Evolutionary conservation across 306 rosid species (phyloP).

Genomic region (Hippophae tibetana): DNA sequence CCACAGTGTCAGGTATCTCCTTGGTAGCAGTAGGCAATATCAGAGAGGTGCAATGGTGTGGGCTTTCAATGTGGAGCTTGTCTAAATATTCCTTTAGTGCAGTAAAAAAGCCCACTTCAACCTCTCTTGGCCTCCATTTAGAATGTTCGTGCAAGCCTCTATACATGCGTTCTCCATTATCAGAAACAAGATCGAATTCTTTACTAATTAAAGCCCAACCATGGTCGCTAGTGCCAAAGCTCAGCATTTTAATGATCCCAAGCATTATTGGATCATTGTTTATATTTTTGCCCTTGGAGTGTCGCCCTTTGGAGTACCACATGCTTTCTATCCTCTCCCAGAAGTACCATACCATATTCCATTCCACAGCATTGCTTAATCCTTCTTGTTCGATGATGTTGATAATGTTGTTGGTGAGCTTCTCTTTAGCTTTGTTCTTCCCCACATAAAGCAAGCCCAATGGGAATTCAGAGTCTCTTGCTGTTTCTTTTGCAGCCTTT

Average conservation of each 20-base stretch:
- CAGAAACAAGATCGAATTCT: conserved; percentile 8
- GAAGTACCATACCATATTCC: conserved; percentile 48
- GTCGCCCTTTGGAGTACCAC: conserved; percentile 44
- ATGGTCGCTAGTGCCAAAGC: conserved; percentile 21
- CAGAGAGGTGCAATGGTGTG: conserved; percentile 28
- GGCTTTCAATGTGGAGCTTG: neutral
- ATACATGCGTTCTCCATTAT: conserved; percentile 15
- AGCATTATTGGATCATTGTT: conserved; percentile 21
- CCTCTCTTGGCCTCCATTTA: neutral
- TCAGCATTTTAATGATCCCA: conserved; percentile 25
- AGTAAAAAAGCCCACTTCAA: neutral
- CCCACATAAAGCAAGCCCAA: conserved; percentile 57
- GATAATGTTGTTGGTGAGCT: conserved; percentile 12
- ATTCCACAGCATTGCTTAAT: conserved; percentile 29
- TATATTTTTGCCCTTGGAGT: conserved; percentile 3
- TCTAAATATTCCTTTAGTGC: conserved; percentile 19
- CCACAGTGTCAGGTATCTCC: conserved; percentile 21
- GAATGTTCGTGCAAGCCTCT: conserved; percentile 3
- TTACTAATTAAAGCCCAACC: conserved; percentile 19
- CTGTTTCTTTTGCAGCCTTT: conserved; percentile 11
- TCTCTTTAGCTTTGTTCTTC: conserved; percentile 41
- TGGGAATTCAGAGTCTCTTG: conserved; percentile 21
- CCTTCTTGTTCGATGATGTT: conserved; percentile 14
- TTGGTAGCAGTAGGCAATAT: conserved; percentile 22
- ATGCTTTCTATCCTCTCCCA: conserved; percentile 62